Evolutionary conservation across 768 basidiomycete species (phyloP), one percentile per base, ranked within the genome.

Genomic region (Lactifluus pinguis): DNA sequence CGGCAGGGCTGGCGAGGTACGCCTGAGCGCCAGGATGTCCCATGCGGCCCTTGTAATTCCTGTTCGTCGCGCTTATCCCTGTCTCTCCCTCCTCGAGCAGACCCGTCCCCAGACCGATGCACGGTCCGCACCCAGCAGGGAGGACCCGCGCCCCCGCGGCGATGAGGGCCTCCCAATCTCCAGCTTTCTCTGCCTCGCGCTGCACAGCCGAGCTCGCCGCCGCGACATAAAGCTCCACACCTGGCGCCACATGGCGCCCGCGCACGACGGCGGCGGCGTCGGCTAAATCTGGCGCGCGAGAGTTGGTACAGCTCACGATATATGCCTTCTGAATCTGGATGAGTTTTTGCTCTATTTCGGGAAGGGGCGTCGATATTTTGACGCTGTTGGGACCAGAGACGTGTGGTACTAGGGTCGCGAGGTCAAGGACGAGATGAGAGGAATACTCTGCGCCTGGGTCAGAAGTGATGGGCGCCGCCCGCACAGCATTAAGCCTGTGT

Each of bases 41-140:
- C 97, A 99, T 99, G 4, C 97, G 82, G 4, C 97, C 97, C 77
- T 99, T 98, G 77, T 98, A 99, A 70, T 99, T 99, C 74, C 97
- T 79, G 74, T 99, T 99, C 7, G 95, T 98, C 4, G 97, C 97
- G 65, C 93, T 95, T 70, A 99, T 98, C 1, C 97, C 95, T 1
- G 86, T 87, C 72, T 99, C 82, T 2, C 95, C 97, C 65, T 98
- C 95, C 71, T 98, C 88, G 39, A 99, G 76, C 55, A 98, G 74
- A 11, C 97, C 97, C 0, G 84, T 86, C 1, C 97, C 97, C 5
- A 99, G 81, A 21, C 97, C 97, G 64, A 99, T 99, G 72, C 97
- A 99, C 3, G 97, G 97, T 0, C 97, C 97, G 69, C 97, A 99
- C 0, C 97, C 97, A 0, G 95, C 87, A 11, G 97, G 97, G 0